Evolutionary conservation across 2,329 filamentous ascomycete genomes (phyloP).

Genomic region (Pseudogymnoascus sp.): DNA sequence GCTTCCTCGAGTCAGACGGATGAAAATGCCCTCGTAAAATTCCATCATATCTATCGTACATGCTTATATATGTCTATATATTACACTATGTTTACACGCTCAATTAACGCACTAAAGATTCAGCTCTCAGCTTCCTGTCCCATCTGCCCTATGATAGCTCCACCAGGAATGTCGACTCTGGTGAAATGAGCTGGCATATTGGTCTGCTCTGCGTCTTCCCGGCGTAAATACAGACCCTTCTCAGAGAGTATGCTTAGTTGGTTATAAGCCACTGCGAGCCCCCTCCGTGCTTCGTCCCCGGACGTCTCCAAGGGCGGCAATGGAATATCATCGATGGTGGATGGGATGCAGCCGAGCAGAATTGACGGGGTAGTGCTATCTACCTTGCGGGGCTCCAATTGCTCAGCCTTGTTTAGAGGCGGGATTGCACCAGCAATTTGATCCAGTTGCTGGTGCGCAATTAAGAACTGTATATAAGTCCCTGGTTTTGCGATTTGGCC

Average conservation of each 20-base stretch:
- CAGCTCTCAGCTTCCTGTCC: not conserved
- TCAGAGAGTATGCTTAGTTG: slow-evolving; percentile 16
- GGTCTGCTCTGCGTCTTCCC: not conserved
- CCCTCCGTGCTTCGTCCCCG: not conserved
- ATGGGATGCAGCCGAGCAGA: slow-evolving; percentile 24
- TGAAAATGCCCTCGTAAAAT: not conserved
- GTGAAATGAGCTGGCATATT: slow-evolving; percentile 2
- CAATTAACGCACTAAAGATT: not conserved
- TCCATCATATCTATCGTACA: not conserved
- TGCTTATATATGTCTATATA: not conserved
- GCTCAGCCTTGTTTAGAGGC: not conserved
- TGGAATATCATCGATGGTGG: slow-evolving; percentile 25
- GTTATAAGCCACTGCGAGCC: slow-evolving; percentile 1
- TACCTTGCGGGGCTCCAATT: not conserved
- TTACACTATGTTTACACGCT: not conserved
- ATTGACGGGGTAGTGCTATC: slow-evolving; percentile 22
- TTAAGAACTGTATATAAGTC: slow-evolving; percentile 61
- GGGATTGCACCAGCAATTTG: slow-evolving; percentile 17
- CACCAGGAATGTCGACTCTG: slow-evolving; percentile 12
- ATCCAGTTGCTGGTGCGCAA: slow-evolving; percentile 28
- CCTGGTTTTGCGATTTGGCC: slow-evolving; percentile 55
- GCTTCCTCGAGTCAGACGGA: not conserved
- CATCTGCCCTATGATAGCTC: slow-evolving; percentile 14
- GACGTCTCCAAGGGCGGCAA: not conserved
- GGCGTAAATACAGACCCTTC: slow-evolving; percentile 2